These are phyloP conservation scores for Candida saitoana DNA, from an alignment of 805 yeast species.

Conservation along the genomic window DNA sequence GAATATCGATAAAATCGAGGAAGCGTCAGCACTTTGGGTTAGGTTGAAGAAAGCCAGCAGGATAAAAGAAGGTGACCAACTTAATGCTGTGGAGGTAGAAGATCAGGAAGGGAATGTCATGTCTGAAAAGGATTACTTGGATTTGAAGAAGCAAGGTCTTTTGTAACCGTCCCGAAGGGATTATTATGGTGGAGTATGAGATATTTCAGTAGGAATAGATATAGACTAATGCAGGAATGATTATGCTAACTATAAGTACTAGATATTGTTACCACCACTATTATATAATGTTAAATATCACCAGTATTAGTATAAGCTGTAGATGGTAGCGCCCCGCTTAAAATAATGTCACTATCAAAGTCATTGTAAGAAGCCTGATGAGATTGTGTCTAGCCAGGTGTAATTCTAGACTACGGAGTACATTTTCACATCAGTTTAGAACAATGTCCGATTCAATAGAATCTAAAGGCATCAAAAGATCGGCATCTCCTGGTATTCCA, in stretches of 20 bases:
- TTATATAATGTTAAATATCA: no score
- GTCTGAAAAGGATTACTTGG: conserved; percentile 77
- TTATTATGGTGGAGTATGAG: no score
- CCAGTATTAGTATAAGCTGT: neutral
- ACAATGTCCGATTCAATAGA: neutral
- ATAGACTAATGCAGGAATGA: no score
- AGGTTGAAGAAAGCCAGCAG: conserved; percentile 36
- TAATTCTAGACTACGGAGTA: neutral
- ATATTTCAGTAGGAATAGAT: no score
- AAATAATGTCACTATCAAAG: no score
- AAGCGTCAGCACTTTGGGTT: conserved; percentile 60
- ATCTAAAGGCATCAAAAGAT: conserved; percentile 9
- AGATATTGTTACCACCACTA: no score
- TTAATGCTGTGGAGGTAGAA: conserved; percentile 73
- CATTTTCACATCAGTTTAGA: no score
- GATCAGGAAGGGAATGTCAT: conserved; percentile 92
- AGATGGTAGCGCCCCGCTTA: conserved; percentile 1
- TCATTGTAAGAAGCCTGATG: no score
- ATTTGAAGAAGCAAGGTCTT: conserved; percentile 83
- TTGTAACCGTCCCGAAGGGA: no score
- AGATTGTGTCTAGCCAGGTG: neutral
- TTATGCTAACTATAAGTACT: no score
- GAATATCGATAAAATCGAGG: conserved; percentile 63
- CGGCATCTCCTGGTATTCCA: conserved; percentile 3
- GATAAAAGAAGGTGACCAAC: conserved; percentile 38